These are phyloP conservation scores for Podospora didyma DNA, from an alignment of 495 filamentous ascomycete species.

Conservation along the genomic window DNA sequence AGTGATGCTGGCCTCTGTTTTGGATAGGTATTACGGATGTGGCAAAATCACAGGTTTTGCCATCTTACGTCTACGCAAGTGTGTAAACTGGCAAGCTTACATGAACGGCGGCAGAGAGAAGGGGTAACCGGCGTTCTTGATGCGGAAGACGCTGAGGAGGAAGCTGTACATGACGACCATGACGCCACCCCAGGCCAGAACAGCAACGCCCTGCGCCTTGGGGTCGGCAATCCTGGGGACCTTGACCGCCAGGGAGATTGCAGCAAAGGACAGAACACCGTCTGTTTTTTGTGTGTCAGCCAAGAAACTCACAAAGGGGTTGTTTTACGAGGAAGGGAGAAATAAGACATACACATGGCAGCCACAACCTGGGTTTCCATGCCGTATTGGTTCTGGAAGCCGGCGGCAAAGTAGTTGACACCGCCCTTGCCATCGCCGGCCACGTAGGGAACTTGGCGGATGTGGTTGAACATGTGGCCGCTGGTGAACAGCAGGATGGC, in stretches of 20 bases:
- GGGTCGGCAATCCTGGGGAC: constrained; percentile 81
- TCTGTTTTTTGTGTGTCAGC: constrained; percentile 52
- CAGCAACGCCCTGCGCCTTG: constrained; percentile 72
- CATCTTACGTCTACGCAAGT: not conserved
- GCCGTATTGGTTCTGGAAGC: constrained; percentile 93
- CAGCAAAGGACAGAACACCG: constrained; percentile 85
- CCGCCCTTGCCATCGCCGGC: constrained; percentile 80
- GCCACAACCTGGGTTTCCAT: constrained; percentile 95
- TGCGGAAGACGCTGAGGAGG: constrained; percentile 85
- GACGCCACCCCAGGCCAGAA: constrained; percentile 76
- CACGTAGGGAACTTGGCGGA: constrained; percentile 94
- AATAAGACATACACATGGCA: constrained; percentile 75
- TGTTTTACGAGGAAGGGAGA: not conserved
- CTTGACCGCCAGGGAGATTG: constrained; percentile 84
- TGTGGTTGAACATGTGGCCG: constrained; percentile 99
- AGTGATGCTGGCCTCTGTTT: not conserved
- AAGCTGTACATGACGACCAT: constrained; percentile 87
- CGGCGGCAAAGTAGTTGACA: constrained; percentile 85
- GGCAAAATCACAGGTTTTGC: not conserved
- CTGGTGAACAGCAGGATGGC: constrained; percentile 90
- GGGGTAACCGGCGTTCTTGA: constrained; percentile 93
- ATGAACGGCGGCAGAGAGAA: constrained; percentile 89
- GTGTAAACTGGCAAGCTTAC: constrained; percentile 19
- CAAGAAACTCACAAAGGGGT: constrained; percentile 10
- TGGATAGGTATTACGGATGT: not conserved